A percentile compares a stretch with the other conserved stretches of the same genome.
phyloP scores from a whole-genome alignment of 2,329 filamentous ascomycete genomes.

The Aspergillus quadrilineatus region DNA sequence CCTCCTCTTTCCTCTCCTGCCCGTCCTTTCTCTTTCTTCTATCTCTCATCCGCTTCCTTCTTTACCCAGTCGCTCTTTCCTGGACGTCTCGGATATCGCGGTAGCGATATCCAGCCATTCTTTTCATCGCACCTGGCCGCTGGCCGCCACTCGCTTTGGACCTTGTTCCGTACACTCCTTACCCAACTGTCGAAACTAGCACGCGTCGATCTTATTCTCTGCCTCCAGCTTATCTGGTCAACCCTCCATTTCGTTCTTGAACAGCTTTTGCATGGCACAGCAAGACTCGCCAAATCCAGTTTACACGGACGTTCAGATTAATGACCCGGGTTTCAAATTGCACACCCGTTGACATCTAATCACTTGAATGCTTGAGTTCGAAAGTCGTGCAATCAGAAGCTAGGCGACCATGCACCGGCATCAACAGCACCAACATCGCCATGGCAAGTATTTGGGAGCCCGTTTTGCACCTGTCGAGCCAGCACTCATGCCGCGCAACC shows the following conservation, averaged over 20 bases:
- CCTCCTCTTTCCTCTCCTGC: constrained; percentile 1
- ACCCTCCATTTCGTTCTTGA: not conserved
- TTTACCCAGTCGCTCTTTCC: constrained; percentile 14
- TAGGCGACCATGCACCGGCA: constrained; percentile 22
- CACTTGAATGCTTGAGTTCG: not conserved
- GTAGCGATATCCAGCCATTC: constrained; percentile 13
- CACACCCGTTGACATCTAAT: not conserved
- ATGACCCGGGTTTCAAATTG: not conserved
- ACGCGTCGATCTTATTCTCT: constrained; percentile 5
- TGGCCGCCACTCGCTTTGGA: constrained; percentile 28
- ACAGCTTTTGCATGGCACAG: not conserved
- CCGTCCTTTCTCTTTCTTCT: not conserved
- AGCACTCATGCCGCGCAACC: constrained; percentile 28
- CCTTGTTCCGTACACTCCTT: constrained; percentile 30
- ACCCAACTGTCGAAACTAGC: constrained; percentile 3
- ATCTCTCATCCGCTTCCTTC: constrained; percentile 5
- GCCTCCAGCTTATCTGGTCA: not conserved
- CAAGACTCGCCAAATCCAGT: not conserved
- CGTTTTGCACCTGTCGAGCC: constrained; percentile 24
- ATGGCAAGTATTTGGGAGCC: constrained; percentile 26
- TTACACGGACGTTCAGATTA: not conserved
- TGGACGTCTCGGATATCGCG: constrained; percentile 13
- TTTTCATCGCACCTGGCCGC: constrained; percentile 20
- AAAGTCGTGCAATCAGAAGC: not conserved
- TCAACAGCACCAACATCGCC: constrained; percentile 23